These are phyloP conservation scores for Recurvomyces mirabilis DNA, from an alignment of 495 filamentous ascomycete species.

Conservation along the genomic window DNA sequence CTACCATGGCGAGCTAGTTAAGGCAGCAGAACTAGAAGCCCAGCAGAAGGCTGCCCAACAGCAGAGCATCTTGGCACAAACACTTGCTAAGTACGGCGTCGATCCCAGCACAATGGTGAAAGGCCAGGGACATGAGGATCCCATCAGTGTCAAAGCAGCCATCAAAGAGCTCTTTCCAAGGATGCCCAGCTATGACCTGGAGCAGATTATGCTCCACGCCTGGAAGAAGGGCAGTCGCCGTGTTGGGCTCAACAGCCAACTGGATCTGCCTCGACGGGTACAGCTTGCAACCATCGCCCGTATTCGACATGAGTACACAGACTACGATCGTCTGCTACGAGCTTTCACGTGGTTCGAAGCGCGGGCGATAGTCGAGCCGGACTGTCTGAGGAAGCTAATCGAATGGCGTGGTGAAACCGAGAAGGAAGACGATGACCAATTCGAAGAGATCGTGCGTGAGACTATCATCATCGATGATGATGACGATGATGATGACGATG, in stretches of 20 bases:
- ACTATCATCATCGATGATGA: constrained; percentile 75
- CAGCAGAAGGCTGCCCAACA: neutral
- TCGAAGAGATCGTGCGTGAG: constrained; percentile 72
- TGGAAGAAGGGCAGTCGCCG: constrained; percentile 59
- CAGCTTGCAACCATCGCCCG: constrained; percentile 78
- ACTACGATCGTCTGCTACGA: constrained; percentile 69
- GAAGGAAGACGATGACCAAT: constrained; percentile 59
- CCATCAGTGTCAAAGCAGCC: constrained; percentile 59
- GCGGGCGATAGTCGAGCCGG: constrained; percentile 55
- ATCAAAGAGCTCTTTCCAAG: constrained; percentile 77
- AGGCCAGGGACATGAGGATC: too few species aligned
- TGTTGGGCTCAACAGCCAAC: constrained; percentile 57
- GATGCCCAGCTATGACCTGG: constrained; percentile 68
- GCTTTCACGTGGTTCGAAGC: constrained; percentile 56
- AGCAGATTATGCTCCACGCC: constrained; percentile 65
- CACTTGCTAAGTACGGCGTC: constrained; percentile 6
- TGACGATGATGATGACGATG: constrained; percentile 52
- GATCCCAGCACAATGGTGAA: too few species aligned
- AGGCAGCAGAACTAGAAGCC: constrained; percentile 24
- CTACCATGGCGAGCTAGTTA: constrained; percentile 36
- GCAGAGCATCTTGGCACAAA: constrained; percentile 2
- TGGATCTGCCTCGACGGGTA: constrained; percentile 61
- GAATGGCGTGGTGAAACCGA: constrained; percentile 77
- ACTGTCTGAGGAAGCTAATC: constrained; percentile 59
- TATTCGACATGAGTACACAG: constrained; percentile 74